Evolutionary conservation across 139 green algal genomes (phyloP), one percentile per base, ranked within the genome.

Genomic region (Mesotaenium endlicherianum): DNA sequence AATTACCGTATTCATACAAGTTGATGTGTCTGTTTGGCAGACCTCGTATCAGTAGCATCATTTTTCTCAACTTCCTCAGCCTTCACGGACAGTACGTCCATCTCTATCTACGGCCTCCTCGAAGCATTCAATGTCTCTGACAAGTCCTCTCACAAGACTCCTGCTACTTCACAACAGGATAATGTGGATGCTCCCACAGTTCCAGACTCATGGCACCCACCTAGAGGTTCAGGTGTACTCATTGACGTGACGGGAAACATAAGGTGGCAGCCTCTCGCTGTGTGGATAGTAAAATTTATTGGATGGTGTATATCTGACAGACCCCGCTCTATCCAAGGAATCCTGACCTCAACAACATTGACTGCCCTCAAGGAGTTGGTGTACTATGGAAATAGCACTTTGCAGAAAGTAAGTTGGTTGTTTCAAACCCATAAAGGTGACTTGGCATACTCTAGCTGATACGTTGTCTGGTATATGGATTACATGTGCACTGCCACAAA

Each of bases 21-120:
- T 64, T 40, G n/a, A n/a, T n/a, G n/a, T 72, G 60, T 72, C 11
- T 72, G 5, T 72, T 72, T 72, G 39, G 26, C 70, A 78, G 70
- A 78, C 41, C 47, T 78, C n/a, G 17, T 8, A 36, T 78, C 70
- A 5, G 70, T 78, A 17, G 70, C 16, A 47, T 3, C 70, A 4
- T 78, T 78, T 6, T 78, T 78, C 47, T 45, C 14, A 36, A 60
- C 70, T 30, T 31, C 70, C 70, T n/a, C 34, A 3, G 3, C 34
- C 20, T 78, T 78, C 31, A 78, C 70, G 34, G 14, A 8, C 70
- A 60, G 41, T 4, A 78, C 70, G 4, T 36, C 70, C 11, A 26
- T 78, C 5, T 43, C 70, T 31, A 50, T 78, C 36, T 38, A 45
- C 31, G 31, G 41, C 44, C 47, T 78, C 47, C 5, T n/a, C 4